Evolutionary conservation across 371 early-diverging fungal genomes (phyloP), one percentile per base, ranked within the genome.

Genomic region (Nematocida displodere): DNA sequence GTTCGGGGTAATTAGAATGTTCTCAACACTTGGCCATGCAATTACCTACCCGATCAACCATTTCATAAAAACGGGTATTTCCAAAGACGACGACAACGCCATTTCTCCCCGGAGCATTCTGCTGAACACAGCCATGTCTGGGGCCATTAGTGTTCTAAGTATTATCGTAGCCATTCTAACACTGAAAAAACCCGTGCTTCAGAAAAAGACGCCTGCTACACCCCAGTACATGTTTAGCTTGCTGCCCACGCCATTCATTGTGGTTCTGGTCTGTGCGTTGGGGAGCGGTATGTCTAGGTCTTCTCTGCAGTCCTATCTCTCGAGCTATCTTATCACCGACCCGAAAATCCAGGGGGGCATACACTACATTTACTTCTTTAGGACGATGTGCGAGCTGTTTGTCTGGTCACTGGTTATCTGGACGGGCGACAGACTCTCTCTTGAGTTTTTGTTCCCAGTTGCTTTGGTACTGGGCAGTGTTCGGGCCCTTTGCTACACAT

Each of bases 281-380:
- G 75, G 75, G 8, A 71, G 59, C 34, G 75, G 75, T n/a, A 37
- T 71, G 3, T 71, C 75, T 31, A 29, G 75, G 29, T 59, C 75
- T 5, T 71, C 75, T 47, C 54, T 71, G 4, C 75, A 71, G 48
- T 29, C 75, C 31, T 71, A 71, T 47, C 34, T 71, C 15, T 59
- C 68, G 8, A 56, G 49, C 34, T 71, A 71, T 47, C 63, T 71
- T 2, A 40, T 4, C 20, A 46, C 31, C 3, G 48, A 48, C 4
- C 11, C 59, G 17, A n/a, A 37, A 8, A 61, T 13, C 33, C 11
- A 36, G 22, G 26, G 24, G 8, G 56, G 48, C 0, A 28, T 40
- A n/a, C 29, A 8, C 24, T 71, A 42, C 40, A 62, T 71, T 22
- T 71, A 71, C 50, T 71, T 71, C 33, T 15, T 31, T 36, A 64